phyloP scores from a whole-genome alignment of 2,329 filamentous ascomycete species.

The Sarocladiaceae sp. region DNA sequence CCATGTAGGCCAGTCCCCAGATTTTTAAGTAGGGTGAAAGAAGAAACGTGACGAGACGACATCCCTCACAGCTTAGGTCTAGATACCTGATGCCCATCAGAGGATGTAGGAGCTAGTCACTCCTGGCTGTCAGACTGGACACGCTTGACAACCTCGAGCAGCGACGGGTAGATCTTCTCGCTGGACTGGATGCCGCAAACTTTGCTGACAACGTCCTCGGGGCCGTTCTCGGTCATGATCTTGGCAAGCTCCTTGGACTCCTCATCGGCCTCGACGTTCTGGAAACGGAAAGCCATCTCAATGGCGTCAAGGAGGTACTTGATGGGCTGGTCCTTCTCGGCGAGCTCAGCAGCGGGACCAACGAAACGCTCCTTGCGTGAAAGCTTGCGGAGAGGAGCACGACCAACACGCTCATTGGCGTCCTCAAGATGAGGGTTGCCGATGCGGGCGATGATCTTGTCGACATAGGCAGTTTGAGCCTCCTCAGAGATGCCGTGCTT shows the following conservation, averaged over 20 bases:
- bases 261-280: conserved; percentile 85
- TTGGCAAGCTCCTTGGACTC: conserved; percentile 81
- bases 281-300: conserved; percentile 92
- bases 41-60: not conserved
- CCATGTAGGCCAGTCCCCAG: not conserved
- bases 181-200: conserved; percentile 72
- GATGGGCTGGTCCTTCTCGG: conserved; percentile 69
- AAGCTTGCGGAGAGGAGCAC: conserved; percentile 89
- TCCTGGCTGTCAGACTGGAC: conserved; percentile 63
- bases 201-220: conserved; percentile 70
- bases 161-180: conserved; percentile 71
- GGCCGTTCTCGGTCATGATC: conserved; percentile 68
- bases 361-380: conserved; percentile 94
- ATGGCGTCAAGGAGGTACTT: conserved; percentile 72
- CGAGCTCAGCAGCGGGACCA: conserved; percentile 81
- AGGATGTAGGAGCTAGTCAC: conserved; percentile 24
- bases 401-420: conserved; percentile 88
- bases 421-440: conserved; percentile 91
- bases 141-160: conserved; percentile 73
- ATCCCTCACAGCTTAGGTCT: conserved; percentile 4
- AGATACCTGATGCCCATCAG: not conserved
- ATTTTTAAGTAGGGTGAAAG: not conserved
- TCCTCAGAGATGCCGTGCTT: conserved; percentile 74
- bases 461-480: conserved; percentile 80
- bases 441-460: conserved; percentile 88